Evolutionary conservation across 169 alveolate genomes (phyloP).

Genomic region (Eimeria praecox): DNA sequence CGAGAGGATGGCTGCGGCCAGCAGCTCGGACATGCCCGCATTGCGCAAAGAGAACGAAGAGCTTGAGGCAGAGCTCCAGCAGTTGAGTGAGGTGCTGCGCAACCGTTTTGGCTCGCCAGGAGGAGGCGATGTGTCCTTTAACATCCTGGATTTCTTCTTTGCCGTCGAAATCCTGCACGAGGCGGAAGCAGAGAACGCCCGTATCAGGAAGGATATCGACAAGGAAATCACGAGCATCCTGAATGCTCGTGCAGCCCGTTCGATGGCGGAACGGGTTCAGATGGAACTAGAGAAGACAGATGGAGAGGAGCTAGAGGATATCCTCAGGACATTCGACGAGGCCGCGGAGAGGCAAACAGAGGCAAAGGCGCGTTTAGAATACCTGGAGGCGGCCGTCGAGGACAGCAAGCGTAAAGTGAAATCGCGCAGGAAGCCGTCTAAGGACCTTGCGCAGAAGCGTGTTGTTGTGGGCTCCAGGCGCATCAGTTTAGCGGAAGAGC

Average conservation of each 20-base stretch:
- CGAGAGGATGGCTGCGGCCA: constrained; percentile 77
- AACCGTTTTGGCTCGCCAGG: constrained; percentile 52
- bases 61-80: constrained; percentile 75
- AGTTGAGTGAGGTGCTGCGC: constrained; percentile 77
- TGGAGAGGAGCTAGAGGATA: constrained; percentile 17
- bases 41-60: constrained; percentile 81
- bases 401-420: constrained; percentile 41
- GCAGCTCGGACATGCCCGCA: constrained; percentile 72
- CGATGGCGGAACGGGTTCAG: constrained; percentile 76
- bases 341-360: neutral
- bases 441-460: neutral
- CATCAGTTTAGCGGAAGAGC: neutral
- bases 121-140: neutral
- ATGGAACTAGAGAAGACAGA: constrained; percentile 56
- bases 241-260: constrained; percentile 74
- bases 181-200: constrained; percentile 70
- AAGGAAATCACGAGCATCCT: constrained; percentile 43
- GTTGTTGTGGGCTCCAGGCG: constrained; percentile 5
- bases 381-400: constrained; percentile 44
- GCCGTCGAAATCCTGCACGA: constrained; percentile 79
- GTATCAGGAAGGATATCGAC: constrained; percentile 66
- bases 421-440: constrained; percentile 13
- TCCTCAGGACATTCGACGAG: constrained; percentile 59
- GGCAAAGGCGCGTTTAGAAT: constrained; percentile 43
- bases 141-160: constrained; percentile 79